Conservation (phyloP, 768 basidiomycete genomes). For the Lactifluus rugatus region DNA sequence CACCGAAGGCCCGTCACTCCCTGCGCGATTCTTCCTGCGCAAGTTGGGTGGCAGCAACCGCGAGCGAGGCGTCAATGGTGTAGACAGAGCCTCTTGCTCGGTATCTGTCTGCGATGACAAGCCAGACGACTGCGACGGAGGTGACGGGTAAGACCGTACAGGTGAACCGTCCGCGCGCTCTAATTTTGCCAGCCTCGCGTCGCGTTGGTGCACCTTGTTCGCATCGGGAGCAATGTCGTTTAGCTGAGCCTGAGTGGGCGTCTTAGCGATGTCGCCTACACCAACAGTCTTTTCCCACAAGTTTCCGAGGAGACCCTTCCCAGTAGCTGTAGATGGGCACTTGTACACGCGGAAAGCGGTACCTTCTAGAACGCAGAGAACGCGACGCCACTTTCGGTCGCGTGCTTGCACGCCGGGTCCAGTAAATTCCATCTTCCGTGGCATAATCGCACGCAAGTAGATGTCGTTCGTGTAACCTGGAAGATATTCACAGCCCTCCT, state of each 20-base stretch:
- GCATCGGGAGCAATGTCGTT: slow-evolving; percentile 23
- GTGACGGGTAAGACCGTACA: neutral
- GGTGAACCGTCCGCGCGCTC: neutral
- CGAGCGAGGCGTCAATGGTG: slow-evolving; percentile 1
- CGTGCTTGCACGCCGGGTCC: slow-evolving; percentile 76
- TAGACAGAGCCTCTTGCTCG: neutral
- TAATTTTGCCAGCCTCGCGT: slow-evolving; percentile 8
- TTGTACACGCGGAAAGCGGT: slow-evolving; percentile 78
- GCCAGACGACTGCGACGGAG: neutral
- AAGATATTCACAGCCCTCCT: slow-evolving; percentile 75
- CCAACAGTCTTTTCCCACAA: slow-evolving; percentile 78
- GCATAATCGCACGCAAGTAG: slow-evolving; percentile 71
- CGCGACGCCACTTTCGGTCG: slow-evolving; percentile 87
- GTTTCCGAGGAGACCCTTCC: slow-evolving; percentile 41
- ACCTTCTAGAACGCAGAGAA: slow-evolving; percentile 84
- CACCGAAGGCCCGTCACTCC: neutral
- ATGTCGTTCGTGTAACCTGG: slow-evolving; percentile 78
- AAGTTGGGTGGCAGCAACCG: slow-evolving; percentile 14
- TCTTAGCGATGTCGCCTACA: slow-evolving; percentile 46
- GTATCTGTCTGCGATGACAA: neutral
- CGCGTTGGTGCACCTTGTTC: slow-evolving; percentile 24
- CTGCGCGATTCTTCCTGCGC: slow-evolving; percentile 5
- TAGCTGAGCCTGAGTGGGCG: slow-evolving; percentile 15
- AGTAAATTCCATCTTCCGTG: slow-evolving; percentile 89
- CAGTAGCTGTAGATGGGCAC: slow-evolving; percentile 38